These are phyloP conservation scores for bread wheat (Triticum aestivum) DNA, from an alignment of 176 grass and related monocot species.

Conservation along the genomic window IWGSC_CS_RefSeq_v2.1 NC_057806.1:608973429-608973928, in stretches of 20 bases:
- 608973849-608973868: slow-evolving; percentile 49
- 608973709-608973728: neutral
- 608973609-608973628: neutral
- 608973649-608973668: neutral
- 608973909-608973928: neutral
- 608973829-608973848: slow-evolving; percentile 38
- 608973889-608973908: slow-evolving; percentile 37
- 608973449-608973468: neutral
- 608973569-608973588: slow-evolving; percentile 50
- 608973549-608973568: slow-evolving; percentile 50
- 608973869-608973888: slow-evolving; percentile 27
- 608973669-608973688: neutral
- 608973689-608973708: neutral
- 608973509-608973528: slow-evolving; percentile 51
- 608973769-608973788: slow-evolving; percentile 40
- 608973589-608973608: neutral
- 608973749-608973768: neutral
- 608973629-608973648: neutral
- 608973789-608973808: slow-evolving; percentile 38
- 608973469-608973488: too few relatives aligned
- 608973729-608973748: neutral
- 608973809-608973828: slow-evolving; percentile 34
- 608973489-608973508: slow-evolving; percentile 4
- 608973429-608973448: slow-evolving; percentile 1
- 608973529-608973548: slow-evolving; percentile 57